Conservation (phyloP, 805 yeast species). For the Ogataea haglerorum region DNA sequence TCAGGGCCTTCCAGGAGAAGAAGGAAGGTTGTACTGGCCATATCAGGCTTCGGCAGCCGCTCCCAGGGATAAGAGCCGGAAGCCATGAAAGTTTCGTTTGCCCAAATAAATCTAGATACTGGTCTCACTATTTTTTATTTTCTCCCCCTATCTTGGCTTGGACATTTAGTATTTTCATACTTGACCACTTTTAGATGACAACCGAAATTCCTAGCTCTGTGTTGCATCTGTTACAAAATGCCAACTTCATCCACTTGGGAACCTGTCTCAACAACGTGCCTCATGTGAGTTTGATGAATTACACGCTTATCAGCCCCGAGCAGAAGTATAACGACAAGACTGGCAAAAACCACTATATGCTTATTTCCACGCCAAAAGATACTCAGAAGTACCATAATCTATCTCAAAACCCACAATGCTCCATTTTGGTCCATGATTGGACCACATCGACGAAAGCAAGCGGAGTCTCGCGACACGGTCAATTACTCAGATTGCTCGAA, state of each 20-base stretch:
- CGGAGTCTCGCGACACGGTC: conserved; percentile 15
- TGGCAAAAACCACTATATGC: conserved; percentile 42
- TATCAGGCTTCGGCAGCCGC: not conserved
- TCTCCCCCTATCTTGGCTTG: not conserved
- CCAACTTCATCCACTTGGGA: conserved; percentile 78
- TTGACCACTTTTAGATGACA: conserved; percentile 5
- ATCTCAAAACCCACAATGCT: conserved; percentile 66
- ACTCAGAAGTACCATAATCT: conserved; percentile 78
- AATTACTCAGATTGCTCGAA: conserved; percentile 58
- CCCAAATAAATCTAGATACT: not conserved
- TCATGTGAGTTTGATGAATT: conserved; percentile 89
- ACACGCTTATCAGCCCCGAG: conserved; percentile 55
- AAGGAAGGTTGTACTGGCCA: not conserved
- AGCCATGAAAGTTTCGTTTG: not conserved
- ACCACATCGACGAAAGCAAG: conserved; percentile 41
- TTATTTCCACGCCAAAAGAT: conserved; percentile 66
- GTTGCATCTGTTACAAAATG: conserved; percentile 48
- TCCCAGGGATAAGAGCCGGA: not conserved
- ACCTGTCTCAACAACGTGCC: conserved; percentile 69
- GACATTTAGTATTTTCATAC: too few species aligned
- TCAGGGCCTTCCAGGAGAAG: conserved; percentile 5
- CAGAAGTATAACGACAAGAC: conserved; percentile 28
- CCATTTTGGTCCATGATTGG: conserved; percentile 90
- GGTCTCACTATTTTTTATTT: not conserved
- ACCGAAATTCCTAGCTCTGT: conserved; percentile 34